These are phyloP conservation scores for Fusarium veterinarium DNA, from an alignment of 2,329 filamentous ascomycete species.

Conservation along the genomic window DNA sequence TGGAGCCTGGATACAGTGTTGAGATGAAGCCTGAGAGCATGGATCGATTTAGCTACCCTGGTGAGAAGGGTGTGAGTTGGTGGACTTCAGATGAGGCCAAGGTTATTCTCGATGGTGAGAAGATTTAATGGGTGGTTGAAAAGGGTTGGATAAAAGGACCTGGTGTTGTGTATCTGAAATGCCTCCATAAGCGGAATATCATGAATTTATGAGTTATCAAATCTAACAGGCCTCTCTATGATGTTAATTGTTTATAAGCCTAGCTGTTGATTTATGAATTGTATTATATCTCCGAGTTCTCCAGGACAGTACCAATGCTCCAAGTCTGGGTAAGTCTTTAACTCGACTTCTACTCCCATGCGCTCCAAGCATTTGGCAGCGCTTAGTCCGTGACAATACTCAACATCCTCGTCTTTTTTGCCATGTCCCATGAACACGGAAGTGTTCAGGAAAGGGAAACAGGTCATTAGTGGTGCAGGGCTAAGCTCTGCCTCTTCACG, in stretches of 20 bases:
- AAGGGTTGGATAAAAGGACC: neutral
- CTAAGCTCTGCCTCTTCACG: constrained; percentile 45
- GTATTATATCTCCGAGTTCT: constrained; percentile 54
- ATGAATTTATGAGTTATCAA: constrained; percentile 34
- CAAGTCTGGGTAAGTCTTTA: constrained; percentile 54
- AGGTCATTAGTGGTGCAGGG: neutral
- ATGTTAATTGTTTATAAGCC: neutral
- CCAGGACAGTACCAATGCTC: constrained; percentile 59
- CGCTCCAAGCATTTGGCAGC: constrained; percentile 49
- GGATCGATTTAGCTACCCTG: constrained; percentile 81
- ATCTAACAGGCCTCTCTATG: fast-evolving
- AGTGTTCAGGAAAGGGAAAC: constrained; percentile 41
- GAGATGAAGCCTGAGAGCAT: constrained; percentile 94
- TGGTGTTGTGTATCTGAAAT: constrained; percentile 11
- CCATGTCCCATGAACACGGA: constrained; percentile 62
- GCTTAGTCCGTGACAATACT: constrained; percentile 49
- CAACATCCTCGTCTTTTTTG: constrained; percentile 55
- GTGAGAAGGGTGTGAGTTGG: constrained; percentile 82
- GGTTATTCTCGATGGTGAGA: constrained; percentile 73
- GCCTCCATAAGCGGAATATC: constrained; percentile 11
- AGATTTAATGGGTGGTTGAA: constrained; percentile 55
- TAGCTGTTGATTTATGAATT: constrained; percentile 43
- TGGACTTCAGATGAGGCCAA: constrained; percentile 86
- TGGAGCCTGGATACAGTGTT: constrained; percentile 86
- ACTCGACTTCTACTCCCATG: constrained; percentile 51